Percentiles rank a stretch among this genome's conserved stretches.
These are phyloP conservation scores for Chaetomidium leptoderma DNA, from an alignment of 495 filamentous ascomycete species.

Conservation along the genomic window DNA sequence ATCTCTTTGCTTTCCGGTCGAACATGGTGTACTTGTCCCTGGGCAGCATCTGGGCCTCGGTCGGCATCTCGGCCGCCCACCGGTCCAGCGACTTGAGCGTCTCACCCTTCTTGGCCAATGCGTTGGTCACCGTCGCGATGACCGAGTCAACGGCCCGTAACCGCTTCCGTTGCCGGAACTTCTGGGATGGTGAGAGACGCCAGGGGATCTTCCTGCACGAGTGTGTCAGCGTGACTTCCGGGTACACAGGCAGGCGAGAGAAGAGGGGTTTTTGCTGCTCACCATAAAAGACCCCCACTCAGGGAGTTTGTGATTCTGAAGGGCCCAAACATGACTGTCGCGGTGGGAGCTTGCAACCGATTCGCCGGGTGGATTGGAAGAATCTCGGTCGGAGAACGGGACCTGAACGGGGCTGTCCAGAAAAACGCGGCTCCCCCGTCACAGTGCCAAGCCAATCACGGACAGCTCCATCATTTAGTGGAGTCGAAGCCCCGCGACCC, in stretches of 20 bases:
- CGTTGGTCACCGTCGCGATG: constrained; percentile 68
- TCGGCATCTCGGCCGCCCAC: constrained; percentile 95
- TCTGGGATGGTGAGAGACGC: constrained; percentile 87
- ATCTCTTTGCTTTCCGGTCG: constrained; percentile 89
- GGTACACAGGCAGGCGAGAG: too few species aligned
- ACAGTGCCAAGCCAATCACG: constrained; percentile 15
- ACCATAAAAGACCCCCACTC: constrained; percentile 82
- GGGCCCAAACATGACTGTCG: constrained; percentile 63
- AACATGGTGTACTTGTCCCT: constrained; percentile 98
- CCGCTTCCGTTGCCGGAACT: constrained; percentile 81
- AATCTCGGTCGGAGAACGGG: neutral
- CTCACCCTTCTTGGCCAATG: constrained; percentile 66
- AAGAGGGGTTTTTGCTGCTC: constrained; percentile 10
- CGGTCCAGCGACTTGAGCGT: constrained; percentile 68
- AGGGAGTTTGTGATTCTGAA: constrained; percentile 76
- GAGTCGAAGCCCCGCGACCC: constrained; percentile 19
- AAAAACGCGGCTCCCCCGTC: constrained; percentile 25
- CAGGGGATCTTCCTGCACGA: constrained; percentile 88
- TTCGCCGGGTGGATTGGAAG: constrained; percentile 10
- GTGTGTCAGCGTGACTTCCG: constrained; percentile 8
- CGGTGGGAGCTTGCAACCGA: constrained; percentile 17
- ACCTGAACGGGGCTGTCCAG: constrained; percentile 1
- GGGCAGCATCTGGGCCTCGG: constrained; percentile 91
- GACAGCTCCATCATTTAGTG: neutral
- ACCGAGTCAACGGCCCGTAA: constrained; percentile 80